A percentile compares a stretch with the other conserved stretches of the same genome.
phyloP scores from a whole-genome alignment of 1,139 yeast genomes.

The Saccharomycopsis crataegensis region DNA sequence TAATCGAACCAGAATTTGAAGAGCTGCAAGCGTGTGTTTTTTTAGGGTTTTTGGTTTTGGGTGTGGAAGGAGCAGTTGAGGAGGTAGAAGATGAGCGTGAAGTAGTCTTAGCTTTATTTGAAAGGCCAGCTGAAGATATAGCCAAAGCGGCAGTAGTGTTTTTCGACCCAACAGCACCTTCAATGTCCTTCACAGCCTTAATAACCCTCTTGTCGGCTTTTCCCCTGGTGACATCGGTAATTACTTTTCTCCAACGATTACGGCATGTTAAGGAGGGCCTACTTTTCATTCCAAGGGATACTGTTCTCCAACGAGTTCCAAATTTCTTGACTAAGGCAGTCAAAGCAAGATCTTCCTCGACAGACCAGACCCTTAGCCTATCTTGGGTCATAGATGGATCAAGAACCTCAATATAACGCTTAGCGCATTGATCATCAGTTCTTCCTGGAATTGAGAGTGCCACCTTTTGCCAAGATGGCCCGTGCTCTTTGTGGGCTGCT shows the following conservation, averaged over 20 bases:
- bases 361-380: constrained; percentile 71
- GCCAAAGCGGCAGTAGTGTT: background rate
- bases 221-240: constrained; percentile 66
- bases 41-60: background rate
- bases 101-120: background rate
- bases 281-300: constrained; percentile 63
- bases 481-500: constrained; percentile 57
- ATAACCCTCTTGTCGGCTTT: constrained; percentile 32
- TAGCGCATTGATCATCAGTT: constrained; percentile 94
- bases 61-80: background rate
- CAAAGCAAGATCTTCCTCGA: constrained; percentile 66
- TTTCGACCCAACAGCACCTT: background rate
- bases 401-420: constrained; percentile 80
- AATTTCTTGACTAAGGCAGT: constrained; percentile 56
- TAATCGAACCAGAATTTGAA: background rate
- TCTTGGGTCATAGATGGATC: constrained; percentile 72
- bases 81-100: background rate
- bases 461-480: constrained; percentile 83
- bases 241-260: constrained; percentile 85
- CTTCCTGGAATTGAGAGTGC: constrained; percentile 71
- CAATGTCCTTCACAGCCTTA: constrained; percentile 7
- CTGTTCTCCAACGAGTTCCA: constrained; percentile 92
- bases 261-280: constrained; percentile 87
- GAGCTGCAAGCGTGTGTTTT: background rate
- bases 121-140: too few relatives aligned